Percentiles rank a stretch among this genome's conserved stretches.
Conservation (phyloP, 495 filamentous ascomycete genomes). For the Barbatosphaeria neglecta region DNA sequence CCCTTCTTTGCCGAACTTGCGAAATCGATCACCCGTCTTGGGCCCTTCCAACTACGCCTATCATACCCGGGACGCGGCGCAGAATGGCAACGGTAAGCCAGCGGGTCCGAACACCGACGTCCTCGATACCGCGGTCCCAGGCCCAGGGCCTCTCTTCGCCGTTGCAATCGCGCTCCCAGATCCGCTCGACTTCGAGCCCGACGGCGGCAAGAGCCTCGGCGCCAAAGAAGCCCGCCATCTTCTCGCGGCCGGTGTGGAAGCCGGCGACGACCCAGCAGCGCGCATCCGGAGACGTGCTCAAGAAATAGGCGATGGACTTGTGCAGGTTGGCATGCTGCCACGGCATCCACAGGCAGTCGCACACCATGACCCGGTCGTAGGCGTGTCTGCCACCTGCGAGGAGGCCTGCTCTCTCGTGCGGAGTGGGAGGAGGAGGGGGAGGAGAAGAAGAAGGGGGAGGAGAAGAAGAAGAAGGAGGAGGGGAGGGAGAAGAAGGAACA, state of each 20-base stretch:
- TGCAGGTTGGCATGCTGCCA: slow-evolving; percentile 63
- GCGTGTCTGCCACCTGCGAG: slow-evolving; percentile 29
- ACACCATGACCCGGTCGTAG: slow-evolving; percentile 63
- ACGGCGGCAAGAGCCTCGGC: slow-evolving; percentile 34
- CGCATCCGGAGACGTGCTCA: slow-evolving; percentile 36
- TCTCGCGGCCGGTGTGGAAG: slow-evolving; percentile 73
- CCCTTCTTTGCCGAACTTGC: background rate
- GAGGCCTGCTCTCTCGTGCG: no score
- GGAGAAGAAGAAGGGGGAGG: no score
- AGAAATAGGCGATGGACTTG: slow-evolving; percentile 59
- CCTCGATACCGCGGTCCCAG: slow-evolving; percentile 50
- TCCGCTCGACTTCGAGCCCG: slow-evolving; percentile 56
- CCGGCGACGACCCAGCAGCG: slow-evolving; percentile 59
- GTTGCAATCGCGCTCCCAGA: slow-evolving; percentile 65
- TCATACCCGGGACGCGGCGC: slow-evolving; percentile 17
- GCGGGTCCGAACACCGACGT: slow-evolving; percentile 52
- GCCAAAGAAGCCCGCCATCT: slow-evolving; percentile 63
- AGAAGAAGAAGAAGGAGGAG: no score
- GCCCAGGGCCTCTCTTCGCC: slow-evolving; percentile 57
- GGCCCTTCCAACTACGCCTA: background rate
- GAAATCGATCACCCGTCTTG: background rate
- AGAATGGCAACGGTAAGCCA: slow-evolving; percentile 71
- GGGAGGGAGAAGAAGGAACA: background rate
- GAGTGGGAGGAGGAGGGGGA: no score
- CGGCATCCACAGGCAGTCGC: slow-evolving; percentile 83